Conservation (phyloP, 441 rosid genomes). For the Hura crepitans region DNA sequence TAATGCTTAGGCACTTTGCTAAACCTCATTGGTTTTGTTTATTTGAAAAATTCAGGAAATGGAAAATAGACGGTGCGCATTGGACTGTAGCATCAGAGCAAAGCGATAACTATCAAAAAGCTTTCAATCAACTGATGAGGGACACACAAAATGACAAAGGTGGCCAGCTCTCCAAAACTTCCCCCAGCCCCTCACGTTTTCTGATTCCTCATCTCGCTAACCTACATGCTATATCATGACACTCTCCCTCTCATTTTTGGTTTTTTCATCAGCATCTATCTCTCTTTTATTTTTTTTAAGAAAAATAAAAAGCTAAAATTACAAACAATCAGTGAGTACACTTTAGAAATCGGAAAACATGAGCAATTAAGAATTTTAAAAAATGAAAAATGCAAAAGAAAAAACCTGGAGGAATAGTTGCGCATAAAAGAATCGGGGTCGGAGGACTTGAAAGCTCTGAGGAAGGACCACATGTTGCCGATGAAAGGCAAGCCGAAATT, state of each 20-base stretch:
- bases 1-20: neutral
- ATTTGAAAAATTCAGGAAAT: neutral
- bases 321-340: too few relatives aligned
- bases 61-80: neutral
- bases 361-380: too few relatives aligned
- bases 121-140: too few relatives aligned
- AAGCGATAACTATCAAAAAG: too few relatives aligned
- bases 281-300: too few relatives aligned
- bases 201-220: neutral
- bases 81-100: neutral
- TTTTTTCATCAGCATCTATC: neutral
- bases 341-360: too few relatives aligned
- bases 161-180: neutral
- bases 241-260: neutral
- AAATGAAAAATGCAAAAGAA: too few relatives aligned
- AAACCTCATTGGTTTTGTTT: neutral
- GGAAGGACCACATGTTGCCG: constrained; percentile 77
- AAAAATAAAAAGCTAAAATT: too few relatives aligned
- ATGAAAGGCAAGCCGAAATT: constrained; percentile 78
- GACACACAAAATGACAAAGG: neutral
- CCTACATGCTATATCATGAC: neutral
- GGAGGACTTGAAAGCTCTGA: constrained; percentile 59
- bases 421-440: constrained; percentile 59
- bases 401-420: constrained; percentile 39
- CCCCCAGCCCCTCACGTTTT: neutral